These are phyloP conservation scores for Mortierella sp. DNA, from an alignment of 371 early-diverging fungal genomes.

Conservation along the genomic window DNA sequence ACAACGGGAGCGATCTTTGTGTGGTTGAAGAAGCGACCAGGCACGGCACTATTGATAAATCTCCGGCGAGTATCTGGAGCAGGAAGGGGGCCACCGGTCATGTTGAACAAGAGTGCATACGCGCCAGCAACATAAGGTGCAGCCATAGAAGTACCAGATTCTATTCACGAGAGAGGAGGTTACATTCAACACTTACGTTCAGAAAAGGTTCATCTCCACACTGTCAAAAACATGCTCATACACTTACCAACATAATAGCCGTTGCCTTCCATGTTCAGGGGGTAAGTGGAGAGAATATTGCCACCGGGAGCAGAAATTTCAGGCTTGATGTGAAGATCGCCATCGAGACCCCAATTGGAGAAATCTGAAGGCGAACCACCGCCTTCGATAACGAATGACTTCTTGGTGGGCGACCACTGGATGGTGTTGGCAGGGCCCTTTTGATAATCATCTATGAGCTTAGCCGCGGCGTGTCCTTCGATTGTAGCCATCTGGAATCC, in stretches of 20 bases:
- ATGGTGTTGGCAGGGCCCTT: slow-evolving; percentile 18
- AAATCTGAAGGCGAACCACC: slow-evolving; percentile 63
- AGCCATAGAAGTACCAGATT: slow-evolving; percentile 65
- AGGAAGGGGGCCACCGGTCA: slow-evolving; percentile 34
- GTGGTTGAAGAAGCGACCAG: slow-evolving; percentile 56
- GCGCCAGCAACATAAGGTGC: slow-evolving; percentile 69
- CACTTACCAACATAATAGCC: slow-evolving; percentile 64
- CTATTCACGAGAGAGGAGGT: not conserved
- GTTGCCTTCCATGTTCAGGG: slow-evolving; percentile 56
- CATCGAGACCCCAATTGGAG: slow-evolving; percentile 76
- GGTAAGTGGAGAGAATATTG: slow-evolving; percentile 77
- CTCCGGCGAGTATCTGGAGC: slow-evolving; percentile 27
- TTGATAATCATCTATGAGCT: slow-evolving; percentile 17
- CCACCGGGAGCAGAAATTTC: slow-evolving; percentile 79
- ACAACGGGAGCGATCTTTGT: slow-evolving; percentile 57
- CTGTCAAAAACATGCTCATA: too few species aligned
- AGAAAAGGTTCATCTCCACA: too few species aligned
- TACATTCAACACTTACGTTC: too few species aligned
- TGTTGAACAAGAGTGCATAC: slow-evolving; percentile 62
- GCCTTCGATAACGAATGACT: slow-evolving; percentile 46
- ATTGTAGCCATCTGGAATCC: slow-evolving; percentile 57
- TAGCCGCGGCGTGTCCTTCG: slow-evolving; percentile 54
- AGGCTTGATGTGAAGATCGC: slow-evolving; percentile 76
- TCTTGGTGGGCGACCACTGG: slow-evolving; percentile 14
- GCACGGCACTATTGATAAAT: slow-evolving; percentile 44